These are phyloP conservation scores for Auxenochlorella pyrenoidosa DNA, from an alignment of 139 green algal species.

Conservation along the genomic window DNA sequence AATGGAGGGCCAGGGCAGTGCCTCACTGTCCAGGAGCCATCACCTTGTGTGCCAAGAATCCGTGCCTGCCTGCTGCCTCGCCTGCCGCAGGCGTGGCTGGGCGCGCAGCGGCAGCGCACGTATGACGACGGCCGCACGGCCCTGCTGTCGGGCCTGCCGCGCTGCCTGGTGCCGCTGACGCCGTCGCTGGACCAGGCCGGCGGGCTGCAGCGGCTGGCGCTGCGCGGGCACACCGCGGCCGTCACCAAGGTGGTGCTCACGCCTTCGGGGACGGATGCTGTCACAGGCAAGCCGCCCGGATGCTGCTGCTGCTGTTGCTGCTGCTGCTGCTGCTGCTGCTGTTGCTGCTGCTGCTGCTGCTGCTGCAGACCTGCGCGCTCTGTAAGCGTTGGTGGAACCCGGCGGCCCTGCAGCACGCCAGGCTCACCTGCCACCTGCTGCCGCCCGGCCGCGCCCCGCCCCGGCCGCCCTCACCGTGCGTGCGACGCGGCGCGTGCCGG, in stretches of 20 bases:
- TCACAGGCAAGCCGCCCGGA: slow-evolving; percentile 57
- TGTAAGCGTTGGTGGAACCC: too few species aligned
- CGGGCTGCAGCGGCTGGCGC: slow-evolving; percentile 79
- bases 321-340: too few species aligned
- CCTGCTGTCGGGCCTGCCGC: slow-evolving; percentile 11
- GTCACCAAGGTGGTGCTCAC: slow-evolving; percentile 71
- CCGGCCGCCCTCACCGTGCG: too few species aligned
- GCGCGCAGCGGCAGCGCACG: slow-evolving; percentile 18
- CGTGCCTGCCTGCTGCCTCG: not conserved
- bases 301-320: not conserved
- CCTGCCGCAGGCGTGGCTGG: slow-evolving; percentile 14
- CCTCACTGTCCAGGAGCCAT: too few species aligned
- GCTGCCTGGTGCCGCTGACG: slow-evolving; percentile 64
- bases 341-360: too few species aligned
- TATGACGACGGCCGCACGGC: not conserved
- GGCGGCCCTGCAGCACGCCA: too few species aligned
- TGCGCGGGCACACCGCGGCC: slow-evolving; percentile 74
- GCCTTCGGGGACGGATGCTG: slow-evolving; percentile 74
- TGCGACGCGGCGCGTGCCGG: too few species aligned
- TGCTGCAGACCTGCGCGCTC: too few species aligned
- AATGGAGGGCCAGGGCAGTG: too few species aligned
- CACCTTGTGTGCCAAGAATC: too few species aligned
- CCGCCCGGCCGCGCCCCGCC: too few species aligned
- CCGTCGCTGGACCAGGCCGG: slow-evolving; percentile 83
- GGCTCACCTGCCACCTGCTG: not conserved